Conservation (phyloP, 331 rosid species). For the Quercus tomentella region DNA sequence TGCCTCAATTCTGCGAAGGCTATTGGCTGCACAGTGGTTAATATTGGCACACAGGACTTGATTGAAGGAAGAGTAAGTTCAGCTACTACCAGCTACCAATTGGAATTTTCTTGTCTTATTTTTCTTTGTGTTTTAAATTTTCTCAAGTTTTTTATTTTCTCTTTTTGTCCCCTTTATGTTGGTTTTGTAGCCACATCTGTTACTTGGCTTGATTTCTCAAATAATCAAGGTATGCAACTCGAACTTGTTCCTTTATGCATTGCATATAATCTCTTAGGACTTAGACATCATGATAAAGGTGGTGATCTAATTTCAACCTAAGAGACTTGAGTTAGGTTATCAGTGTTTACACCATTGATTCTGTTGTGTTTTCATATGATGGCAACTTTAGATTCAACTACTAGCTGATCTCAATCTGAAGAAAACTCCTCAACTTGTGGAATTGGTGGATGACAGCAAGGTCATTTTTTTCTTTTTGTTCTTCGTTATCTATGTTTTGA, state of each 20-base stretch:
- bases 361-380: constrained; percentile 25
- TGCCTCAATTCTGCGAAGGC: constrained; percentile 96
- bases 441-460: constrained; percentile 88
- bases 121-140: constrained; percentile 4
- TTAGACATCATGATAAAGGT: neutral
- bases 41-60: constrained; percentile 88
- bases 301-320: neutral
- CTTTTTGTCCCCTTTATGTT: neutral
- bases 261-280: constrained; percentile 5
- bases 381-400: constrained; percentile 69
- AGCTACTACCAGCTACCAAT: constrained; percentile 10
- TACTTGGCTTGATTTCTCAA: constrained; percentile 94
- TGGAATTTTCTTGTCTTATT: neutral
- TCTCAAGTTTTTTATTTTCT: neutral
- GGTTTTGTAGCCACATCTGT: constrained; percentile 68
- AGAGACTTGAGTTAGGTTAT: constrained; percentile 2
- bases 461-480: constrained; percentile 28
- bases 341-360: constrained; percentile 1
- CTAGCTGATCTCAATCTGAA: constrained; percentile 92
- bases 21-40: constrained; percentile 98
- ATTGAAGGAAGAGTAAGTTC: constrained; percentile 83
- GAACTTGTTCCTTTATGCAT: constrained; percentile 7
- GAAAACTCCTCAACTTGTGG: constrained; percentile 96
- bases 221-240: constrained; percentile 67
- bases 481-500: neutral